Percentiles rank a stretch among this genome's conserved stretches.
Conservation (phyloP, 345 rosid species). For the Pistacia atlantica region DNA sequence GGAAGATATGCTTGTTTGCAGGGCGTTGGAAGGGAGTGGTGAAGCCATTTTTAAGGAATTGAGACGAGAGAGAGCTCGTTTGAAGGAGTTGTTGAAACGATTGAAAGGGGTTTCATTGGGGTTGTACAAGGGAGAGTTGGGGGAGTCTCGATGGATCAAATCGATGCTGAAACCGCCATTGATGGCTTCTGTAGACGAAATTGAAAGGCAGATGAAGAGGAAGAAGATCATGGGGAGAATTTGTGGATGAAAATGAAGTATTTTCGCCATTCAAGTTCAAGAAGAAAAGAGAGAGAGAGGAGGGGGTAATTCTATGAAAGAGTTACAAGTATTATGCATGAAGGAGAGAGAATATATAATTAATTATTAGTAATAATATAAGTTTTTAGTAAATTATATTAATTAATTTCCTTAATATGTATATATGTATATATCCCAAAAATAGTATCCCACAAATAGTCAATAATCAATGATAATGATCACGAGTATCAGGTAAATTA, state of each 20-base stretch:
- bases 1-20: neutral
- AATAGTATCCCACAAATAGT: too few relatives aligned
- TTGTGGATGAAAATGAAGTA: neutral
- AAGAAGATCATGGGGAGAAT: neutral
- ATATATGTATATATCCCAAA: too few relatives aligned
- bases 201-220: neutral
- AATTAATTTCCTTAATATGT: too few relatives aligned
- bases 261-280: neutral
- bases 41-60: neutral
- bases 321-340: too few relatives aligned
- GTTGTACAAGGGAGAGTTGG: conserved; percentile 26
- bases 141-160: conserved; percentile 38
- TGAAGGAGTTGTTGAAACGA: conserved; percentile 15
- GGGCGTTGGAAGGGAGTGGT: neutral
- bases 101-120: conserved; percentile 18
- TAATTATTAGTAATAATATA: too few relatives aligned
- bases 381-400: too few relatives aligned
- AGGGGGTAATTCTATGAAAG: too few relatives aligned
- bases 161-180: conserved; percentile 20
- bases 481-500: too few relatives aligned
- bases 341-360: too few relatives aligned
- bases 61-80: conserved; percentile 9
- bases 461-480: too few relatives aligned
- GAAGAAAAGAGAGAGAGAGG: neutral
- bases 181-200: conserved; percentile 2